Conservation (phyloP, 108 stramenopile species). For the Conticribra weissflogii region DNA sequence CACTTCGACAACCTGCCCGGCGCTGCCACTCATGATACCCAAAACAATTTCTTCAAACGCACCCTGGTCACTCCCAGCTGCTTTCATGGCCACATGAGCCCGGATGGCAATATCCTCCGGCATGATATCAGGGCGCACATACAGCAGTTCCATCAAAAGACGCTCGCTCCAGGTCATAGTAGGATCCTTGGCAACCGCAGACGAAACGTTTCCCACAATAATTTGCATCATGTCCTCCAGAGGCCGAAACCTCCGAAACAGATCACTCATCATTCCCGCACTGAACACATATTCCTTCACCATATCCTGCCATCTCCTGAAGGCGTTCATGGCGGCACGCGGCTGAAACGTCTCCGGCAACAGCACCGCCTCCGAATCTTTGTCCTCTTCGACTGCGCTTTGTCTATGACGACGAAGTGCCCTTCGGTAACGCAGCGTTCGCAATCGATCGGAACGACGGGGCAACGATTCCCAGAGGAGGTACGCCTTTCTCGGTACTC, state of each 20-base stretch:
- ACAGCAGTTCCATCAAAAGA: slow-evolving; percentile 72
- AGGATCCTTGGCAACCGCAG: slow-evolving; percentile 1
- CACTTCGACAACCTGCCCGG: slow-evolving; percentile 54
- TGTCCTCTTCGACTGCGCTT: not conserved
- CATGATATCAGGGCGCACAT: slow-evolving; percentile 59
- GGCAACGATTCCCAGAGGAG: slow-evolving; percentile 71
- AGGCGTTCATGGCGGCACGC: slow-evolving; percentile 49
- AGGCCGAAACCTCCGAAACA: slow-evolving; percentile 41
- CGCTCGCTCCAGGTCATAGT: slow-evolving; percentile 60
- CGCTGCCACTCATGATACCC: slow-evolving; percentile 74
- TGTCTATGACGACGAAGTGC: slow-evolving; percentile 10
- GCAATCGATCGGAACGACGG: slow-evolving; percentile 18
- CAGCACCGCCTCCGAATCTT: slow-evolving; percentile 1
- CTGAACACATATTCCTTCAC: slow-evolving; percentile 17
- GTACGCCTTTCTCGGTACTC: slow-evolving; percentile 52
- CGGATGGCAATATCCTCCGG: slow-evolving; percentile 63
- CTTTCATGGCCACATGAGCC: slow-evolving; percentile 51
- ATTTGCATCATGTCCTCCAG: slow-evolving; percentile 35
- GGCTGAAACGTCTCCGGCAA: slow-evolving; percentile 55
- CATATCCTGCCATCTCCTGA: slow-evolving; percentile 58
- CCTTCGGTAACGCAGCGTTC: slow-evolving; percentile 20
- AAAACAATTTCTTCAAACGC: slow-evolving; percentile 53
- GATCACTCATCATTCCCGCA: not conserved
- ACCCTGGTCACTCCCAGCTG: slow-evolving; percentile 1
- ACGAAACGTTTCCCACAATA: slow-evolving; percentile 14